Percentiles rank a stretch among this genome's conserved stretches.
These are phyloP conservation scores for Camellia lanceoleosa DNA, from an alignment of 148 eudicot genomes.

Conservation along the genomic window DNA sequence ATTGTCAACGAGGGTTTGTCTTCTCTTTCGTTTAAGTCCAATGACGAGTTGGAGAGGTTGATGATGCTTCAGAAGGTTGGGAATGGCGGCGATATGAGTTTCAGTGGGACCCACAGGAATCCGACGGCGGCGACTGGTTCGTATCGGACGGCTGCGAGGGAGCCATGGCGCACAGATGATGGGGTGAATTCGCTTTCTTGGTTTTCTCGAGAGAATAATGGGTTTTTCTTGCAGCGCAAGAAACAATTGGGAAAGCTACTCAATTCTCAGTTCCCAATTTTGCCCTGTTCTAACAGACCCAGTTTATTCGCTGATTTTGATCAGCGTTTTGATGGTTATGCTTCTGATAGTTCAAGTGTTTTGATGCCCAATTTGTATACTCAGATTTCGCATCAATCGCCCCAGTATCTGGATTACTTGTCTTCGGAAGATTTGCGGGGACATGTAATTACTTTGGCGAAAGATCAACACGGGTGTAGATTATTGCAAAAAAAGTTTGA, in stretches of 20 bases:
- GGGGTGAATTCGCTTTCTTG: not conserved
- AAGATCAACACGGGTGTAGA: constrained; percentile 28
- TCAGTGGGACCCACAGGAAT: constrained; percentile 5
- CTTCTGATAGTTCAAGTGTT: not conserved
- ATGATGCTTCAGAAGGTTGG: not conserved
- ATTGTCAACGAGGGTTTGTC: too few relatives aligned
- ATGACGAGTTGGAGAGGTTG: not conserved
- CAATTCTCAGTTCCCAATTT: constrained; percentile 6
- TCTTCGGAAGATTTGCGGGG: constrained; percentile 24
- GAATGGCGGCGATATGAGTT: not conserved
- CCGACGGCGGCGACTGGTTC: not conserved
- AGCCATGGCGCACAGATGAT: not conserved
- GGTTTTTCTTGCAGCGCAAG: constrained; percentile 27
- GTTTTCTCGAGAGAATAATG: not conserved
- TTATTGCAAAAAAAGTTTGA: constrained; percentile 28
- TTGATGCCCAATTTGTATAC: not conserved
- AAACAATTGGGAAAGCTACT: constrained; percentile 17
- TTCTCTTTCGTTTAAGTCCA: not conserved
- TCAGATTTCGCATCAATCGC: not conserved
- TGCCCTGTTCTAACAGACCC: not conserved
- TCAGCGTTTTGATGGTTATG: not conserved
- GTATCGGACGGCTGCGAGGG: constrained; percentile 8
- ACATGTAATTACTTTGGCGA: constrained; percentile 24
- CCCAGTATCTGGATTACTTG: not conserved
- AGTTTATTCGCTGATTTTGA: not conserved